Evolutionary conservation across 441 rosid genomes (phyloP).

Genomic region (Adansonia gregorii): DNA sequence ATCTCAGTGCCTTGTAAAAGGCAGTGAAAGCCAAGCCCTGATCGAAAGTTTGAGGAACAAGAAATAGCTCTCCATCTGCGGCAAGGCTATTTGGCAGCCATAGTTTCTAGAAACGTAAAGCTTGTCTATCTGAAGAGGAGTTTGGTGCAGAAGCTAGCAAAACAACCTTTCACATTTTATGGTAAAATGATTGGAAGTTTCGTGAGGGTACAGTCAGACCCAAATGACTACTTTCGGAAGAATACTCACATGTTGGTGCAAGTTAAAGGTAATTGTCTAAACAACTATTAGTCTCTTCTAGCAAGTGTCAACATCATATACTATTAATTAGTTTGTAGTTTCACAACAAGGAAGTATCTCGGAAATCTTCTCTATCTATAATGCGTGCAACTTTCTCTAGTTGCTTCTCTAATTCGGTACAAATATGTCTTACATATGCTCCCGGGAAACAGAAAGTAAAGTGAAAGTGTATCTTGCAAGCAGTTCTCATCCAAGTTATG

Average conservation of each 20-base stretch:
- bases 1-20: slow-evolving; percentile 21
- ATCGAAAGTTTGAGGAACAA: slow-evolving; percentile 29
- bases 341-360: neutral
- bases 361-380: neutral
- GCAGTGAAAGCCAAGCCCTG: slow-evolving; percentile 24
- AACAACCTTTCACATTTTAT: slow-evolving; percentile 46
- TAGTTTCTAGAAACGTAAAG: slow-evolving; percentile 48
- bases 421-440: neutral
- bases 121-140: slow-evolving; percentile 57
- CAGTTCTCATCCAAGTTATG: neutral
- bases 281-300: neutral
- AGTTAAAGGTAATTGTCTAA: slow-evolving; percentile 52
- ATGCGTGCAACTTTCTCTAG: neutral
- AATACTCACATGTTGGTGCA: slow-evolving; percentile 47
- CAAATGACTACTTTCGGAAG: slow-evolving; percentile 43
- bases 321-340: neutral
- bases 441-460: neutral
- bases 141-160: slow-evolving; percentile 48
- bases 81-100: slow-evolving; percentile 47
- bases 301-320: neutral
- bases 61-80: slow-evolving; percentile 30
- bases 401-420: neutral
- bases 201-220: slow-evolving; percentile 56
- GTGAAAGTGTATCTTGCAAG: neutral
- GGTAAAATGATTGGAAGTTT: slow-evolving; percentile 54